phyloP scores from a whole-genome alignment of 2,329 filamentous ascomycete genomes.

The Aspergillus candidus region DNA sequence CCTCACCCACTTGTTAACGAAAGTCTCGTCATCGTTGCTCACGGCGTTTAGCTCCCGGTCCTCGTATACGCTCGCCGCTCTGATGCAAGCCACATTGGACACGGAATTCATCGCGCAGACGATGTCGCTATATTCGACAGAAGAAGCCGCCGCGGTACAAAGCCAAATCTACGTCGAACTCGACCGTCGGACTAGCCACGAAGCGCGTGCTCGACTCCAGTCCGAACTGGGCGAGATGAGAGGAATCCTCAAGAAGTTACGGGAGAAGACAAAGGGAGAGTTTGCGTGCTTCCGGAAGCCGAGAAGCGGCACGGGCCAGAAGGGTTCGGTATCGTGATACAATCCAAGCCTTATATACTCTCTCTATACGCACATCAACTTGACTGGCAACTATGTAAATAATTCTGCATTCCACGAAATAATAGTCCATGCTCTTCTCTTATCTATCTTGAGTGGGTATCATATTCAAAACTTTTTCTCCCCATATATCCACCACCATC shows the following conservation, averaged over 20 bases:
- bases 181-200: conserved; percentile 81
- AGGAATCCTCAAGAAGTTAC: conserved; percentile 72
- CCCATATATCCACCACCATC: not conserved
- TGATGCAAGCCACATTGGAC: conserved; percentile 96
- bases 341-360: too few relatives aligned
- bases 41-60: conserved; percentile 65
- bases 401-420: too few relatives aligned
- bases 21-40: conserved; percentile 72
- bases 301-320: conserved; percentile 34
- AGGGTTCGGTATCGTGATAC: conserved; percentile 11
- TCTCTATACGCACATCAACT: too few relatives aligned
- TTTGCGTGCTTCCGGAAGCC: conserved; percentile 78
- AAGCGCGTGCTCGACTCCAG: conserved; percentile 72
- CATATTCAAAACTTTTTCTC: conserved; percentile 2
- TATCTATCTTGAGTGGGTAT: conserved; percentile 1
- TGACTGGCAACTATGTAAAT: too few relatives aligned
- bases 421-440: conserved; percentile 3
- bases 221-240: conserved; percentile 86
- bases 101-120: conserved; percentile 97
- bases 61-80: conserved; percentile 67
- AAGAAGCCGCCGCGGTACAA: conserved; percentile 73
- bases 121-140: conserved; percentile 79
- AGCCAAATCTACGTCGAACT: conserved; percentile 87
- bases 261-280: conserved; percentile 75
- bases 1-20: conserved; percentile 78